These are phyloP conservation scores for Metroxylon sagu DNA, from an alignment of 176 grass and related monocot species.

Conservation along the genomic window DNA sequence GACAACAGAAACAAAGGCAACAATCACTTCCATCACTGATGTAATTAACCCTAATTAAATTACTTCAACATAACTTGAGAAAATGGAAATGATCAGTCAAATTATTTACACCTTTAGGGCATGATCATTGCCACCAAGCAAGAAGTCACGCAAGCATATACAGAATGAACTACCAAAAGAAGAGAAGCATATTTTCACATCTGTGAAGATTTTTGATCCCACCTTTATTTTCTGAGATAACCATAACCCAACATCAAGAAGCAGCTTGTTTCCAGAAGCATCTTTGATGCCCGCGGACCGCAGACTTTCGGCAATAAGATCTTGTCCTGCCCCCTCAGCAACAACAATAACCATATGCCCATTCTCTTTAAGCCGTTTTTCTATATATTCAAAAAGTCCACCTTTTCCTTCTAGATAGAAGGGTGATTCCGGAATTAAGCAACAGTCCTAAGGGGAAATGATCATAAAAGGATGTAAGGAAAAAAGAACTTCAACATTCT, in stretches of 20 bases:
- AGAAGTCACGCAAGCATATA: too few relatives aligned
- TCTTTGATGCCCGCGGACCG: constrained; percentile 35
- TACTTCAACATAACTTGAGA: too few relatives aligned
- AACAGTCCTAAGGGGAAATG: constrained; percentile 46
- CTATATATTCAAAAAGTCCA: constrained; percentile 70
- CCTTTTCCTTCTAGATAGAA: constrained; percentile 97
- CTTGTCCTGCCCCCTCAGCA: constrained; percentile 89
- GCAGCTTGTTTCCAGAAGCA: constrained; percentile 89
- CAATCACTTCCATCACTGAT: too few relatives aligned
- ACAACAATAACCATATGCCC: constrained; percentile 96
- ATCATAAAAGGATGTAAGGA: background rate
- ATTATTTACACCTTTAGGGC: too few relatives aligned
- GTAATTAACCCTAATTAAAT: too few relatives aligned
- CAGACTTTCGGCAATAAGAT: constrained; percentile 75
- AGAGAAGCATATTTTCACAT: too few relatives aligned
- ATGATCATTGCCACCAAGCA: too few relatives aligned
- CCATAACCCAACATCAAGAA: constrained; percentile 90
- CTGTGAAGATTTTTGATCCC: background rate
- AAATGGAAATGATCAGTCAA: too few relatives aligned
- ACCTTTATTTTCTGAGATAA: constrained; percentile 93
- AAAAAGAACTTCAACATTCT: constrained; percentile 6
- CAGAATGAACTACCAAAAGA: too few relatives aligned
- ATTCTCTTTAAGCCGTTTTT: constrained; percentile 83
- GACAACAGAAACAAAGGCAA: too few relatives aligned
- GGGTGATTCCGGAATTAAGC: constrained; percentile 92